These are phyloP conservation scores for Camptophora hylomeconis DNA, from an alignment of 2,329 filamentous ascomycete species.

Conservation along the genomic window DNA sequence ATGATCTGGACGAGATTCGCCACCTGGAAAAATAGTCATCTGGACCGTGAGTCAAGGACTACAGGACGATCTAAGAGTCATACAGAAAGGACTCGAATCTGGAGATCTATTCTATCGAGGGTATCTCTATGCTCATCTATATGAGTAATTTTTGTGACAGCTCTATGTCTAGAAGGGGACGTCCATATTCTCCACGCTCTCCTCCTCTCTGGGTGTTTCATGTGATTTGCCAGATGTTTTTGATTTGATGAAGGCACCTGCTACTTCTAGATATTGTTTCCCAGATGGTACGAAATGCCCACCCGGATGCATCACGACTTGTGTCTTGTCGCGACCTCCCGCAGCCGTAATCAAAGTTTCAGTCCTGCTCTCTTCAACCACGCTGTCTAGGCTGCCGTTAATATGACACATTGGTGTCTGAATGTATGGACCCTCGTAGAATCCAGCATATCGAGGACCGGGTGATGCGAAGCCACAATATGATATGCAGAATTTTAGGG, in stretches of 20 bases:
- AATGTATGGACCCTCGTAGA: conserved; percentile 60
- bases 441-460: conserved; percentile 48
- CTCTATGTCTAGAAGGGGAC: conserved; percentile 42
- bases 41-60: too few species aligned
- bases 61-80: too few species aligned
- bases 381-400: conserved; percentile 70
- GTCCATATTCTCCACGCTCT: conserved; percentile 55
- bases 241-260: conserved; percentile 55
- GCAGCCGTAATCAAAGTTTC: conserved; percentile 54
- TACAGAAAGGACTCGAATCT: not conserved
- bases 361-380: conserved; percentile 68
- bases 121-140: conserved; percentile 2
- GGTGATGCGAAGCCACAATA: conserved; percentile 68
- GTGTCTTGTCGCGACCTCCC: conserved; percentile 37
- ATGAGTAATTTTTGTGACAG: not conserved
- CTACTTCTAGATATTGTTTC: conserved; percentile 65
- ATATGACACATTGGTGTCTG: conserved; percentile 69
- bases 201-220: conserved; percentile 32
- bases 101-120: conserved; percentile 5
- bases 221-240: conserved; percentile 29
- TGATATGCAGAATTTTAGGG: conserved; percentile 56
- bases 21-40: too few species aligned
- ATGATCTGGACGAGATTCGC: too few species aligned
- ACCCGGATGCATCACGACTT: conserved; percentile 63
- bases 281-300: conserved; percentile 80